Percentiles rank a stretch among this genome's conserved stretches.
Conservation (phyloP, 2,329 filamentous ascomycete species). For the Thelonectria discophora region DNA sequence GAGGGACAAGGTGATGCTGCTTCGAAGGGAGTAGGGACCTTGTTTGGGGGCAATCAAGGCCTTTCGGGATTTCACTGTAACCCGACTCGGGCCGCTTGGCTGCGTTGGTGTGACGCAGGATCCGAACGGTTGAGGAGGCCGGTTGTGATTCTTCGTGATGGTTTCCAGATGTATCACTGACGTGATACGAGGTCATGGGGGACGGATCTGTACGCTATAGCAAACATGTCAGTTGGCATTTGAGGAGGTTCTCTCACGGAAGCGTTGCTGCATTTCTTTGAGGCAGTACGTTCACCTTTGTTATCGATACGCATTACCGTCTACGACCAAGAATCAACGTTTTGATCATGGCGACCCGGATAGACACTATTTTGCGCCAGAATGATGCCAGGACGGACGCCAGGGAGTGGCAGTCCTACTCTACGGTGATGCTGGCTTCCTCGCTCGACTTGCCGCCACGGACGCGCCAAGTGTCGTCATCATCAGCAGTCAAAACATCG, state of each 20-base stretch:
- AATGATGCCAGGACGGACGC: background rate
- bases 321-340: background rate
- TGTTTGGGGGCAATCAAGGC: constrained; percentile 5
- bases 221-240: constrained; percentile 35
- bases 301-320: background rate
- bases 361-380: background rate
- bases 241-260: constrained; percentile 1
- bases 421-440: background rate
- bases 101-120: constrained; percentile 32
- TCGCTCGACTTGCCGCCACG: constrained; percentile 1
- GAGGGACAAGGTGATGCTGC: constrained; percentile 44
- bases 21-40: constrained; percentile 31
- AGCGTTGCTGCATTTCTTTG: background rate
- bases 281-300: background rate
- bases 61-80: constrained; percentile 25
- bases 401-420: background rate
- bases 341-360: background rate
- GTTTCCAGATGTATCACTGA: constrained; percentile 31
- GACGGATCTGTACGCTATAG: constrained; percentile 30
- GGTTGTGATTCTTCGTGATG: constrained; percentile 24
- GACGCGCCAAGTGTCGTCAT: constrained; percentile 2
- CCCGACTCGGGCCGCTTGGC: constrained; percentile 23
- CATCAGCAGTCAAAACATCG: constrained; percentile 2
- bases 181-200: constrained; percentile 24
- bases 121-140: constrained; percentile 16